Evolutionary conservation across 225 moss, liverwort and hornwort genomes (phyloP), one percentile per base, ranked within the genome.

Genomic region (Bryum argenteum): DNA sequence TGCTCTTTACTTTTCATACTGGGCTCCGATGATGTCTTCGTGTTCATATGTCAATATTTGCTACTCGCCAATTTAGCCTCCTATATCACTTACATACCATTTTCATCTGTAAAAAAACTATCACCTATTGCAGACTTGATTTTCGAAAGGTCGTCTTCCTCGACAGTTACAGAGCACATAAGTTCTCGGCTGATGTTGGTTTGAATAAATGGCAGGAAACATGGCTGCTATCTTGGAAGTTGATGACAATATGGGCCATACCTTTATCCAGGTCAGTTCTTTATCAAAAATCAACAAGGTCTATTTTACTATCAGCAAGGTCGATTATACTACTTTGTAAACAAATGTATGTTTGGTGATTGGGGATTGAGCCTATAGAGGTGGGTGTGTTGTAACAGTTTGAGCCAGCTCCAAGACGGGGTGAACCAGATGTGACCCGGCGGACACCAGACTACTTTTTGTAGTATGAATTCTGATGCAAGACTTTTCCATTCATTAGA

Each of bases 201-300:
- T 42, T 54, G 53, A 13, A n/a, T 65, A 0, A 0, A 12, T 73
- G 74, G 14, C 76, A 87, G 81, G 84, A 18, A 84, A 87, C 24
- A 81, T 87, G 87, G 87, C 87, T 47, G 79, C 87, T 8, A 87
- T 87, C 67, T 81, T 87, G 81, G 87, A 87, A 71, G 87, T 87
- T 1, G 87, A 87, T 65, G 87, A 87, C 57, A 81, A 50, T 33
- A 87, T 84, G 87, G 87, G 81, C 53, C 81, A 87, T 42, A 87
- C 87, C 7, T 87, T 87, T 52, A 87, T 87, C 52, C 87, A 87
- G 84, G 87, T 87, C 15, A 18, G 11, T 75, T 38, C 19, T 65
- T 69, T 63, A 2, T 12, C n/a, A n/a, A n/a, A n/a, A n/a, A n/a
- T 41, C 18, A 16, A 20, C 17, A 0, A 1, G 65, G 14, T 19